These are phyloP conservation scores for Cryptomeria japonica DNA, from an alignment of 75 land plant species.

Conservation along the genomic window DNA sequence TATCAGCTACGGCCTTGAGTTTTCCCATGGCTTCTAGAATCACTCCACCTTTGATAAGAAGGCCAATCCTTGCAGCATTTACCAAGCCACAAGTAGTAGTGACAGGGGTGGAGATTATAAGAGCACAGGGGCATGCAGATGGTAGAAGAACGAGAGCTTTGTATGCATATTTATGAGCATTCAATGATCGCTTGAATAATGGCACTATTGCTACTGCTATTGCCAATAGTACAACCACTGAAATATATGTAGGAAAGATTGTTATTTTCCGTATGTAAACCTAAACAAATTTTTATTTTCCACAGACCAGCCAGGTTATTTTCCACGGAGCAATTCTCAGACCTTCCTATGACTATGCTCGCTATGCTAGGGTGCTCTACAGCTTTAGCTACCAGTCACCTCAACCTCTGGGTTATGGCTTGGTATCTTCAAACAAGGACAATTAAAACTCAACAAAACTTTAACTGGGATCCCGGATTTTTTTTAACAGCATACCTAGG, in stretches of 20 bases:
- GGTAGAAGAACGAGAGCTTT: constrained; percentile 77
- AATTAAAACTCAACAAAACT: background rate
- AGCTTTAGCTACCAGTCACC: background rate
- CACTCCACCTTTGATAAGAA: constrained; percentile 82
- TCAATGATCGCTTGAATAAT: constrained; percentile 18
- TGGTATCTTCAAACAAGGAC: background rate
- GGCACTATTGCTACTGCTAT: constrained; percentile 59
- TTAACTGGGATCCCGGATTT: too few relatives aligned
- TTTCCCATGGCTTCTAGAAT: constrained; percentile 69
- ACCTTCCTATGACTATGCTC: background rate
- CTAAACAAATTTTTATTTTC: background rate
- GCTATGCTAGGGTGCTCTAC: background rate
- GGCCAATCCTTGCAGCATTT: constrained; percentile 67
- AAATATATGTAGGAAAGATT: background rate
- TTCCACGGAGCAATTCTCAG: too few relatives aligned
- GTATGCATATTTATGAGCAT: constrained; percentile 64
- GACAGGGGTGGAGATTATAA: constrained; percentile 90
- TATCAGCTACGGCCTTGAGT: constrained; percentile 70
- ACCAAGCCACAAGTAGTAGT: constrained; percentile 79
- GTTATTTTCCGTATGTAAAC: background rate
- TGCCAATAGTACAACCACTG: constrained; percentile 65
- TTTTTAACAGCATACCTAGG: constrained; percentile 48
- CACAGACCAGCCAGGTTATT: too few relatives aligned
- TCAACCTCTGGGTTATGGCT: background rate
- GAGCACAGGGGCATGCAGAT: constrained; percentile 91